A percentile compares a stretch with the other conserved stretches of the same genome.
These are phyloP conservation scores for Noccaea caerulescens DNA, from an alignment of 345 rosid species.

Conservation along the genomic window DNA sequence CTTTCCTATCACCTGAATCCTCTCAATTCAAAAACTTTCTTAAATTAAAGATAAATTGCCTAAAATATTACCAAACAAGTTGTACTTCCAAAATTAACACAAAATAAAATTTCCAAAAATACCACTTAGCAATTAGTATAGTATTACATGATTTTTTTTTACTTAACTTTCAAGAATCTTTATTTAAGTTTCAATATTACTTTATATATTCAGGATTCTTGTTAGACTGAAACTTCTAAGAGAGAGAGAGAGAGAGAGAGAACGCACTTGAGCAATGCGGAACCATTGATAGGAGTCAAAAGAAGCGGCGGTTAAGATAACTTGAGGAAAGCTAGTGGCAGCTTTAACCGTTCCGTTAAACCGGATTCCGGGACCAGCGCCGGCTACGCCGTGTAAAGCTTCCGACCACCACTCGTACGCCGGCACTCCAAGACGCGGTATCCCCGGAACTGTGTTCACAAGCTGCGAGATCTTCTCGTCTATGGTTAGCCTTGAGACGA, in stretches of 20 bases:
- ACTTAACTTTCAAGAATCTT: too few relatives aligned
- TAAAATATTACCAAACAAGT: neutral
- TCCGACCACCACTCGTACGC: slow-evolving; percentile 95
- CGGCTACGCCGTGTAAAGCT: slow-evolving; percentile 81
- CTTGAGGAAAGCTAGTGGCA: slow-evolving; percentile 96
- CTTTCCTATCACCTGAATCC: slow-evolving; percentile 54
- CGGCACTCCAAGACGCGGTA: slow-evolving; percentile 80
- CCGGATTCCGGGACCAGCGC: slow-evolving; percentile 53
- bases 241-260: neutral
- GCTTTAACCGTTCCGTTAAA: slow-evolving; percentile 57
- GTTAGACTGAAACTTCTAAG: neutral
- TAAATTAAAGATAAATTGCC: neutral
- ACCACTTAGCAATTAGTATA: too few relatives aligned
- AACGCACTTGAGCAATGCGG: slow-evolving; percentile 77
- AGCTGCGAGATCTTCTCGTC: slow-evolving; percentile 87
- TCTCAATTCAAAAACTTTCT: neutral
- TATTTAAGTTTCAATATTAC: too few relatives aligned
- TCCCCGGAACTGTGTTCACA: slow-evolving; percentile 67
- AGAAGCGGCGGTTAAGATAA: slow-evolving; percentile 80
- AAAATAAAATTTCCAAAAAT: neutral
- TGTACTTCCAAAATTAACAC: neutral
- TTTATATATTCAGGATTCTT: too few relatives aligned
- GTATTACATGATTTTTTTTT: too few relatives aligned
- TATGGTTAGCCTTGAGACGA: slow-evolving; percentile 68
- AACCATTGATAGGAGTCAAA: slow-evolving; percentile 75